A percentile compares a stretch with the other conserved stretches of the same genome.
Conservation (phyloP, 306 rosid species). For the Glycine latifolia region DNA sequence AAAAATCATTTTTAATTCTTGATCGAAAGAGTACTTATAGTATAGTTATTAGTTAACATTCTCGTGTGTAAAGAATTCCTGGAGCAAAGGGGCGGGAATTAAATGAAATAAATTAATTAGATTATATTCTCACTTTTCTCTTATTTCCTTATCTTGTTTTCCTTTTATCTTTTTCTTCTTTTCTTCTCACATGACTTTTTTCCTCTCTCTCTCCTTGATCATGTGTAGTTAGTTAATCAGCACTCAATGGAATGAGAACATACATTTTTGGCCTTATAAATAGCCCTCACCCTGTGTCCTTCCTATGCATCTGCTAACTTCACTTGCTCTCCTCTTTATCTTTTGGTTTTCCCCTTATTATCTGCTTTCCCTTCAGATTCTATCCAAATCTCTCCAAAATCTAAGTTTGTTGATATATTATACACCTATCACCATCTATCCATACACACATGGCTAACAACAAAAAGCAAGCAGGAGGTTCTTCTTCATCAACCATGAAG, state of each 20-base stretch:
- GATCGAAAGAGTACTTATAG: no score
- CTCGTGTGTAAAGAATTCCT: neutral
- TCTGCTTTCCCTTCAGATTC: conserved; percentile 46
- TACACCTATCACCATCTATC: no score
- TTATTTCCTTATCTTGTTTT: neutral
- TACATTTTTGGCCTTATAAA: conserved; percentile 51
- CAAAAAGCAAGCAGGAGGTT: conserved; percentile 53
- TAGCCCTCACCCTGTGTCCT: conserved; percentile 28
- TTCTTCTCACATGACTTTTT: neutral
- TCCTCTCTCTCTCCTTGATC: neutral
- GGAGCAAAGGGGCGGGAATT: neutral
- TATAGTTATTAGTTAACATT: neutral
- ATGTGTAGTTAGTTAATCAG: neutral
- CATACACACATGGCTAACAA: conserved; percentile 41
- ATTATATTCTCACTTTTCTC: neutral
- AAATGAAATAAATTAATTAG: neutral
- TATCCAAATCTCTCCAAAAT: conserved; percentile 42
- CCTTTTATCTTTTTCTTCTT: no score
- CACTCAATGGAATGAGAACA: neutral
- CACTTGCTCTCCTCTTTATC: conserved; percentile 17
- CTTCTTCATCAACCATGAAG: conserved; percentile 58
- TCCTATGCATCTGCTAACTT: conserved; percentile 51
- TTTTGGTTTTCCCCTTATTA: neutral
- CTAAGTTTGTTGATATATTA: neutral
- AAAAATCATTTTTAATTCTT: no score